Evolutionary conservation across 2,329 filamentous ascomycete genomes (phyloP).

Genomic region (Leptographium wingfieldii): DNA sequence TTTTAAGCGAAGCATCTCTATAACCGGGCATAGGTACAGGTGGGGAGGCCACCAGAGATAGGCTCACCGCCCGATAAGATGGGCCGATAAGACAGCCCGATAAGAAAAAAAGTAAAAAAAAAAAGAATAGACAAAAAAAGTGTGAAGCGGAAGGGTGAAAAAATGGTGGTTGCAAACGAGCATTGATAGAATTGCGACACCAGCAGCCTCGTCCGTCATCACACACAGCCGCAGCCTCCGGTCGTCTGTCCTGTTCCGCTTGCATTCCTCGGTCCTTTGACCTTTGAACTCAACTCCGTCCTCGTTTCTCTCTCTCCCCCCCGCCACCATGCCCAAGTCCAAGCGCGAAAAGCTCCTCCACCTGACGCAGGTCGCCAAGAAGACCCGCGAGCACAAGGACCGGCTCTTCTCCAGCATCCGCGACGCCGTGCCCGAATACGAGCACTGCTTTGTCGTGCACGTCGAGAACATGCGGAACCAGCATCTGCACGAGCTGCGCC

Average conservation of each 20-base stretch:
- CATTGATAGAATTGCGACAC: background rate
- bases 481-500: slow-evolving; percentile 81
- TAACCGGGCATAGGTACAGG: background rate
- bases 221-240: no score
- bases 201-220: background rate
- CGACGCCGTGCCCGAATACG: slow-evolving; percentile 70
- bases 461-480: slow-evolving; percentile 98
- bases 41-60: background rate
- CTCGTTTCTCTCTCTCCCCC: background rate
- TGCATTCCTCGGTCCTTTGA: no score
- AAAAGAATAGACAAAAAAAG: slow-evolving; percentile 1
- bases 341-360: slow-evolving; percentile 84
- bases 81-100: slow-evolving; percentile 1
- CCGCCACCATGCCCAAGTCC: slow-evolving; percentile 74
- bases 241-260: background rate
- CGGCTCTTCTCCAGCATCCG: slow-evolving; percentile 82
- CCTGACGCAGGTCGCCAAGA: slow-evolving; percentile 84
- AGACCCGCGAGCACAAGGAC: slow-evolving; percentile 82
- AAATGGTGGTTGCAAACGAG: background rate
- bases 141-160: background rate
- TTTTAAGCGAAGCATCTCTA: background rate
- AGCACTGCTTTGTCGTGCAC: slow-evolving; percentile 84
- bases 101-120: slow-evolving; percentile 6
- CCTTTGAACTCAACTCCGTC: background rate
- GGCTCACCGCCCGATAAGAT: slow-evolving; percentile 12